Base-by-base conservation (phyloP, 305 asterid genomes). In the Rubia occidens region DNA sequence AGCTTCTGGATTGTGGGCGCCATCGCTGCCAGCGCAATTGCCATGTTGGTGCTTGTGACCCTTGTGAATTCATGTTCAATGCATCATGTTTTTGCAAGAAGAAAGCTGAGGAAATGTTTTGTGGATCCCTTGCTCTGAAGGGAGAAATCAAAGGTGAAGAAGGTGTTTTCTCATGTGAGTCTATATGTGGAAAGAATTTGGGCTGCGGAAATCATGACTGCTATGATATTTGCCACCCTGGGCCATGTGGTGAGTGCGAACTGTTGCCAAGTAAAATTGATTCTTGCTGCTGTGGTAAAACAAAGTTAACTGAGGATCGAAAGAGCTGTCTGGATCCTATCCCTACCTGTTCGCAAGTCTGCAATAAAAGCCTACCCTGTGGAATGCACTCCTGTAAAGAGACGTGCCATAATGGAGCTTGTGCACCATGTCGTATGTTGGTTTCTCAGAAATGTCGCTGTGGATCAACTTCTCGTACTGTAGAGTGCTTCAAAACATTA, bases 21-120 rank as follows among this genome's bases (percentile, higher is more conserved):
- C 98, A 93, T 75, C 78, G 32, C 49, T 93, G 98, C 78, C 83
- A 74, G 56, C 83, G 79, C 42, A 79, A 71, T 51, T 90, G 98
- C 82, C 98, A 93, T 75, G 88, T 90, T 60, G 98, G 98, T 20
- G 82, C 92, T 32, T 93, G 97, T 71, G 89, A 81, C 79, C 88
- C 87, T 71, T 93, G 98, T 78, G 77, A 84, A 81, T 86, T 88
- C 66, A 81, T 81, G 45, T 73, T 93, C 49, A 78, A 86, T 80
- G 98, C 98, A 43, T 75, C 88, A 72, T 93, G 98, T 79, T 93
- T 90, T 67, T 93, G 98, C 82, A 85, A 78, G 82, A 93, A 88
- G 80, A 90, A 83, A 74, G 67, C 55, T 18, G 98, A 90, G 79
- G 87, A 75, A 70, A 72, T 93, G 77, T 82, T 77, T 47, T 93